Conservation (phyloP, 75 land plant genomes). For the Chamaecyparis obtusa region DNA sequence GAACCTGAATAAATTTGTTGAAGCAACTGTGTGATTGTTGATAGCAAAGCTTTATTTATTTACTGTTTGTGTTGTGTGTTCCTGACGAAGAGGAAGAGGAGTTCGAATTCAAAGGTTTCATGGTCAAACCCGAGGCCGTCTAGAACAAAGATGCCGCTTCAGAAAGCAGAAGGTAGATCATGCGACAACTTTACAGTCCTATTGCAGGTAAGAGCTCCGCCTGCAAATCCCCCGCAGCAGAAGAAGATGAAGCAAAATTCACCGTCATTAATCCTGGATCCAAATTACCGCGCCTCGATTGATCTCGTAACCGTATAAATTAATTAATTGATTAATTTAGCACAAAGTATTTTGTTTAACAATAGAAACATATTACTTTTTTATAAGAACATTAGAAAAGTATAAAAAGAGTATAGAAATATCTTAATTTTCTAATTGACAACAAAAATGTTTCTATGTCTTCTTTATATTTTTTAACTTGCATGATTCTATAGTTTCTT, state of each 20-base stretch:
- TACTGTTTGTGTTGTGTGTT: background rate
- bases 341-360: no score
- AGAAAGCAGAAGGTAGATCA: background rate
- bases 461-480: no score
- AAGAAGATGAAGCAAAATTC: background rate
- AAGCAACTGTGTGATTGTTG: no score
- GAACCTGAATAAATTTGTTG: no score
- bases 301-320: constrained; percentile 40
- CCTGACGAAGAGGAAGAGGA: constrained; percentile 13
- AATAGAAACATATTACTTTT: no score
- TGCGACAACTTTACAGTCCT: constrained; percentile 23
- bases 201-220: constrained; percentile 21
- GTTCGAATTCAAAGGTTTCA: constrained; percentile 15
- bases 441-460: no score
- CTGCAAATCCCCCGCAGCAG: background rate
- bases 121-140: constrained; percentile 9
- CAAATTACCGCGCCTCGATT: constrained; percentile 27
- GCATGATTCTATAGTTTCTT: no score
- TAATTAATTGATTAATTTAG: no score
- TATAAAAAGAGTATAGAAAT: no score
- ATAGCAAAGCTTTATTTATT: background rate
- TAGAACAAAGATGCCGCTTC: background rate
- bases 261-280: constrained; percentile 8
- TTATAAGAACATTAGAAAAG: no score
- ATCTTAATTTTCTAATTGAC: no score